phyloP scores from a whole-genome alignment of 441 rosid genomes.

The Populus tomentosa region DNA sequence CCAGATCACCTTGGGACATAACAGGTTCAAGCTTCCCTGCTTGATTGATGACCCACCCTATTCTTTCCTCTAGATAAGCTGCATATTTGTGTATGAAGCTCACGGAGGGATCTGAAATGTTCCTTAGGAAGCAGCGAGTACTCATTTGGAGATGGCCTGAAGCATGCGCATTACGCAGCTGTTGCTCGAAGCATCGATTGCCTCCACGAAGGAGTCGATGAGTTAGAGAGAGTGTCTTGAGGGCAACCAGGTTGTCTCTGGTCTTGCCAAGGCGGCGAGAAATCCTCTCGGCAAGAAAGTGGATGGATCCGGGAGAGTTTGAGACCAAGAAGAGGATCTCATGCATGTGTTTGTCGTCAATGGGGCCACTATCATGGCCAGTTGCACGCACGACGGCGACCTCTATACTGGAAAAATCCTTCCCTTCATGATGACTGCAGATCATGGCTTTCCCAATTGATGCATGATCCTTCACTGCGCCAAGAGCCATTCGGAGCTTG shows the following conservation, averaged over 20 bases:
- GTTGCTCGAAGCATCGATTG: conserved; percentile 58
- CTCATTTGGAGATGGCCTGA: conserved; percentile 73
- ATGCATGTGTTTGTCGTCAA: conserved; percentile 67
- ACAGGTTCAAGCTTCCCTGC: conserved; percentile 81
- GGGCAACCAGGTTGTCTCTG: conserved; percentile 56
- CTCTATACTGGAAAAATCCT: conserved; percentile 52
- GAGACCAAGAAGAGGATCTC: conserved; percentile 82
- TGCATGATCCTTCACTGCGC: conserved; percentile 68
- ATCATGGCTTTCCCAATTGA: conserved; percentile 72
- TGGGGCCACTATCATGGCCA: conserved; percentile 48
- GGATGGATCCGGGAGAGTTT: conserved; percentile 48
- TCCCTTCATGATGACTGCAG: conserved; percentile 36
- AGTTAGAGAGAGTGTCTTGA: conserved; percentile 64
- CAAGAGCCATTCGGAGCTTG: conserved; percentile 53
- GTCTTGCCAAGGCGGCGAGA: conserved; percentile 76
- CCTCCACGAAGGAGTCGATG: conserved; percentile 83
- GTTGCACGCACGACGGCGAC: conserved; percentile 77
- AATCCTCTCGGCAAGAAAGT: conserved; percentile 65
- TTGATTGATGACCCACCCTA: conserved; percentile 72
- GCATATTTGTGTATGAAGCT: conserved; percentile 55
- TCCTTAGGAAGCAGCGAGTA: conserved; percentile 34
- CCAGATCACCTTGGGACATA: conserved; percentile 32
- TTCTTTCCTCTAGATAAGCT: conserved; percentile 67
- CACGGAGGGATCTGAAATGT: conserved; percentile 21
- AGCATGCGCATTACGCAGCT: conserved; percentile 45